Base-by-base conservation (phyloP, 2,329 filamentous ascomycete species). In the Fusarium longipes region DNA sequence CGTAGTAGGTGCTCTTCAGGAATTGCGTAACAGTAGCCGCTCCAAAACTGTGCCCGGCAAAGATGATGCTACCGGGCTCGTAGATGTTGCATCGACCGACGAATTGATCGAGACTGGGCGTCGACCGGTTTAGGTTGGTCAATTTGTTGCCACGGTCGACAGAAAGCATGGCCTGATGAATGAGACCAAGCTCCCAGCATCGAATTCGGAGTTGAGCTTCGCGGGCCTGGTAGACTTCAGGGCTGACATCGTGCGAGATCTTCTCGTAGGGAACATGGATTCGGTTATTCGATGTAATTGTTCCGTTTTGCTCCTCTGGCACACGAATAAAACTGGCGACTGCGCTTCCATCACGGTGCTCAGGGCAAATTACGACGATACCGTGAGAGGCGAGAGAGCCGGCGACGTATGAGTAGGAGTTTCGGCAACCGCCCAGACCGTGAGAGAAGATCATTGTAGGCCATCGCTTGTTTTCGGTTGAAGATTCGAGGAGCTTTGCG, bases 361-460 rank as follows among this genome's bases (percentile, higher is more conserved):
- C 93, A 1, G 92, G 88, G 57, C 92, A 93, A 52, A 95, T 81
- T 3, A 96, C 92, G 9, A 96, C 87, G 22, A 94, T 83, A 38
- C 93, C 93, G 73, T 96, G 89, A 20, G 91, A 93, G 6, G 93
- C 91, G 27, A 97, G 80, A 1, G 91, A 92, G 17, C 91, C 91
- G 18, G 86, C 90, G 24, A 96, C 80, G 73, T 94, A 90, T n/a
- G 92, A 95, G 80, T 97, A 97, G 12, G 92, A 88, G 73, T 96
- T 96, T 68, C 92, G 86, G 61, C 87, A 90, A 35, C 93, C 93
- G 35, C 91, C 93, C 2, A 97, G 83, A 1, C 93, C 93, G 75
- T 97, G 93, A 2, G 92, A 96, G 78, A 97, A 96, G 65, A 97
- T 83, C 81, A 93, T 89, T 1, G 93, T 91, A 0, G 93, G 93